A percentile compares a stretch with the other conserved stretches of the same genome.
Conservation (phyloP, 208 protist species). For the Acanthamoeba lenticulata region DNA sequence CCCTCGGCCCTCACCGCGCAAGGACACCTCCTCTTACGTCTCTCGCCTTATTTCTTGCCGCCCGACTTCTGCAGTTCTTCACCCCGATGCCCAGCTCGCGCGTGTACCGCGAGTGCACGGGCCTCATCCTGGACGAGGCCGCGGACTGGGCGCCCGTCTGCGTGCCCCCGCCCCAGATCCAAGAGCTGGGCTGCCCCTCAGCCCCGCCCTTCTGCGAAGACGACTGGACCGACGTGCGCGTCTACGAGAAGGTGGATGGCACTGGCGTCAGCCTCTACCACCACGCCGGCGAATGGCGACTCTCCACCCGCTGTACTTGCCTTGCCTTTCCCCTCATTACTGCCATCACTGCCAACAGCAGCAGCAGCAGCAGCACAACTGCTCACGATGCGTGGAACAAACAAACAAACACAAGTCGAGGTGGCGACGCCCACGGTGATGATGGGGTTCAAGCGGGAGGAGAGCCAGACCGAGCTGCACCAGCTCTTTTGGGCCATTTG, state of each 20-base stretch:
- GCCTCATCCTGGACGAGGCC: background rate
- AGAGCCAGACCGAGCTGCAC: background rate
- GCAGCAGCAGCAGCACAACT: background rate
- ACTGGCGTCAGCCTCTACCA: background rate
- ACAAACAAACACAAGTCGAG: background rate
- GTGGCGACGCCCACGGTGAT: background rate
- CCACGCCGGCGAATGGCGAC: background rate
- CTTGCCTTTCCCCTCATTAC: background rate
- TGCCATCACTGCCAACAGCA: too few relatives aligned
- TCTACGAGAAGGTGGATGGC: conserved; percentile 1
- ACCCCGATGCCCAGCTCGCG: background rate
- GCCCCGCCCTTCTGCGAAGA: background rate
- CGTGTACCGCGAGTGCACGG: background rate
- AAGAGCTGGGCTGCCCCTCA: background rate
- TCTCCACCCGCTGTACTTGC: background rate
- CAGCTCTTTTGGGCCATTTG: background rate
- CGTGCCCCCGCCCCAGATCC: background rate
- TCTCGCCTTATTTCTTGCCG: background rate
- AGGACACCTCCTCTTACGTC: background rate
- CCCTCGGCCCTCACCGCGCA: background rate
- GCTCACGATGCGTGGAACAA: too few relatives aligned
- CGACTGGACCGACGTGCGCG: background rate
- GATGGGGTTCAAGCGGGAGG: conserved; percentile 14
- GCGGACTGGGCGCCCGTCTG: background rate
- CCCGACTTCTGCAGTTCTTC: background rate